Conservation (phyloP, 1,139 yeast genomes). For the Yamadazyma jaroonii region DNA sequence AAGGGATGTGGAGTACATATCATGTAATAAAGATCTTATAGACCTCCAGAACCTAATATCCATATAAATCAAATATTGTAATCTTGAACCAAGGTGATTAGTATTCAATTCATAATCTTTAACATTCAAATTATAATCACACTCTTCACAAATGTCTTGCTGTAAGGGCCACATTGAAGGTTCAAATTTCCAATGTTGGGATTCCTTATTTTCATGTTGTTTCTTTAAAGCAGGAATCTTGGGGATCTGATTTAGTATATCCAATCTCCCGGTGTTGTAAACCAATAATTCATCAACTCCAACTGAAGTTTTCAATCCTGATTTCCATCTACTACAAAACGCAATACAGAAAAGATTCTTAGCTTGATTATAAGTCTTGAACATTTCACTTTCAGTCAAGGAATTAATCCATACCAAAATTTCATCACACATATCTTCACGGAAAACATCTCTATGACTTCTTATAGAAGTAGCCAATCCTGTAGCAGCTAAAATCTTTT, state of each 20-base stretch:
- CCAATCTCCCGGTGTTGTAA: constrained; percentile 34
- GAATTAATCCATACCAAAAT: constrained; percentile 64
- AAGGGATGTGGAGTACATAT: constrained; percentile 65
- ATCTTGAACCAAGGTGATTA: constrained; percentile 60
- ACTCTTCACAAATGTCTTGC: constrained; percentile 38
- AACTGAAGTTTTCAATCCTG: constrained; percentile 32
- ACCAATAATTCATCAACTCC: constrained; percentile 12
- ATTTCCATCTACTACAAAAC: constrained; percentile 51
- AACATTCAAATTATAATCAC: constrained; percentile 39
- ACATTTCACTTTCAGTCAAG: constrained; percentile 54
- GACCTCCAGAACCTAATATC: constrained; percentile 75
- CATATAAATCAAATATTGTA: constrained; percentile 70
- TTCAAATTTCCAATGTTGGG: constrained; percentile 35
- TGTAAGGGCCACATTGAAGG: constrained; percentile 44
- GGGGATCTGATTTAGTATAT: constrained; percentile 31
- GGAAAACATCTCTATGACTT: constrained; percentile 63
- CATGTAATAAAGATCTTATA: constrained; percentile 59
- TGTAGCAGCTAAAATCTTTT: constrained; percentile 51
- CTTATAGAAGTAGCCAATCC: constrained; percentile 69
- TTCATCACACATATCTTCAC: constrained; percentile 82
- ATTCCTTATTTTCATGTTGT: constrained; percentile 9
- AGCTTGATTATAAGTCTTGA: constrained; percentile 45
- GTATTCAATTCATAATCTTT: constrained; percentile 24
- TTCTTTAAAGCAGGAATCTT: constrained; percentile 20
- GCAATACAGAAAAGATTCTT: constrained; percentile 58